A percentile compares a stretch with the other conserved stretches of the same genome.
Evolutionary conservation across 1,139 yeast species (phyloP).

Genomic region (Yamadazyma triangularis): DNA sequence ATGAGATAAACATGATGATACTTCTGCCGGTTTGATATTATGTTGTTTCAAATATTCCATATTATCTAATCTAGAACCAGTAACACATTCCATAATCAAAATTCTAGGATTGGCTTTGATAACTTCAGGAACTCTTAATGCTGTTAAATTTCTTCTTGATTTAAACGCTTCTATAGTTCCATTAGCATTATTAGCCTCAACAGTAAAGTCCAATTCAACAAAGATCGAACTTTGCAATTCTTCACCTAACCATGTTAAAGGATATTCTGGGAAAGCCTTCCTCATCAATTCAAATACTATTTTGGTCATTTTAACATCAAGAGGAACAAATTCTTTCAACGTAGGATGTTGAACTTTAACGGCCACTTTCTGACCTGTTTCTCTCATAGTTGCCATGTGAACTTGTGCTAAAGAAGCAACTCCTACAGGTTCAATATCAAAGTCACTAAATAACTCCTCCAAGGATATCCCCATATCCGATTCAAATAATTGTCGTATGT

Average conservation of each 20-base stretch:
- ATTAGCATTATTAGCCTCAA: constrained; percentile 79
- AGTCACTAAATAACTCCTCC: constrained; percentile 62
- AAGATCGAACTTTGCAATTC: constrained; percentile 82
- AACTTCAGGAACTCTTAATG: constrained; percentile 74
- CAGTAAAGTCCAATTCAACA: constrained; percentile 81
- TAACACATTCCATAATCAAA: constrained; percentile 81
- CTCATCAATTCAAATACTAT: constrained; percentile 72
- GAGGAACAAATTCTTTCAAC: constrained; percentile 79
- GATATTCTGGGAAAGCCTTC: constrained; percentile 86
- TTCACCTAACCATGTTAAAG: constrained; percentile 89
- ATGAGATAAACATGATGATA: constrained; percentile 81
- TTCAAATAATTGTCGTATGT: constrained; percentile 60
- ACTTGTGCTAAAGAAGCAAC: constrained; percentile 97
- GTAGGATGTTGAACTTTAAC: constrained; percentile 95
- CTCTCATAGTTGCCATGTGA: constrained; percentile 65
- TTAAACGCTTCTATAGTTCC: constrained; percentile 66
- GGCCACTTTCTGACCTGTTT: constrained; percentile 72
- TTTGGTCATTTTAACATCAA: constrained; percentile 77
- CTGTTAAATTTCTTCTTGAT: constrained; percentile 55
- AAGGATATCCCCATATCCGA: constrained; percentile 62
- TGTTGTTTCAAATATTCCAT: constrained; percentile 56
- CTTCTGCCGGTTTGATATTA: constrained; percentile 69
- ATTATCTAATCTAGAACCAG: constrained; percentile 82
- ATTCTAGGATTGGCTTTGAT: constrained; percentile 65
- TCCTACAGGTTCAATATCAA: constrained; percentile 77